Conservation (phyloP, 2,329 filamentous ascomycete species). For the Trichoderma afroharzianum region DNA sequence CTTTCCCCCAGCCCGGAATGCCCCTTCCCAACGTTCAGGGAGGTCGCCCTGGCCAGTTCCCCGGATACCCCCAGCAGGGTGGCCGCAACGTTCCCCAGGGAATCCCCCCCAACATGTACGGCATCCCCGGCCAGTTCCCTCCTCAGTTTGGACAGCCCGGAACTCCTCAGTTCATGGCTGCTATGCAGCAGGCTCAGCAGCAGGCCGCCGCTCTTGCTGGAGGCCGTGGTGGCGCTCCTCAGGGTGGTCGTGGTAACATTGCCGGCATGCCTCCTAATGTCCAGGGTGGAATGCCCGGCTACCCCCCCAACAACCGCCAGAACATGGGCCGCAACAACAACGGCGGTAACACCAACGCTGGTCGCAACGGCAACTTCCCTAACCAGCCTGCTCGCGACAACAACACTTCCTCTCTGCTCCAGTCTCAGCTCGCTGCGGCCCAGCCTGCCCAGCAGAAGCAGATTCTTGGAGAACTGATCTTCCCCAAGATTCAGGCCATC, state of each 20-base stretch:
- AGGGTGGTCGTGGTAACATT: slow-evolving; percentile 69
- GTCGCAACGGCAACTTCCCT: slow-evolving; percentile 42
- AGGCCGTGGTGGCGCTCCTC: slow-evolving; percentile 60
- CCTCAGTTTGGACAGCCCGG: slow-evolving; percentile 76
- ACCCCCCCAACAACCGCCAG: slow-evolving; percentile 54
- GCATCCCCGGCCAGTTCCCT: slow-evolving; percentile 75
- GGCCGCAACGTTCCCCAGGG: slow-evolving; percentile 84
- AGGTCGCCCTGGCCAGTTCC: slow-evolving; percentile 82
- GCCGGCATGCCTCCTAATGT: slow-evolving; percentile 70
- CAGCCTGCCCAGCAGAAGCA: slow-evolving; percentile 88
- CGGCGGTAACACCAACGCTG: slow-evolving; percentile 42
- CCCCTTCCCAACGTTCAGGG: slow-evolving; percentile 69
- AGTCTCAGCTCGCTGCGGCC: slow-evolving; percentile 54
- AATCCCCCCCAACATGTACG: slow-evolving; percentile 83
- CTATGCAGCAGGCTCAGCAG: slow-evolving; percentile 74
- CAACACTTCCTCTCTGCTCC: slow-evolving; percentile 41
- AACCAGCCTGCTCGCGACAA: slow-evolving; percentile 47
- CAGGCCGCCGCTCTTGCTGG: slow-evolving; percentile 48
- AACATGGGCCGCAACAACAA: slow-evolving; percentile 47
- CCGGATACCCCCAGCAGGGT: slow-evolving; percentile 79
- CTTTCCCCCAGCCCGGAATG: slow-evolving; percentile 62
- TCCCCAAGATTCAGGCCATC: slow-evolving; percentile 95
- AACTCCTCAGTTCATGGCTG: slow-evolving; percentile 74
- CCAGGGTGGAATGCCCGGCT: slow-evolving; percentile 52
- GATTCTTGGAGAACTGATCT: slow-evolving; percentile 94